Percentiles rank a stretch among this genome's conserved stretches.
These are phyloP conservation scores for Centrapalus pauciflorus DNA, from an alignment of 129 eudicot species.

Conservation along the genomic window DNA sequence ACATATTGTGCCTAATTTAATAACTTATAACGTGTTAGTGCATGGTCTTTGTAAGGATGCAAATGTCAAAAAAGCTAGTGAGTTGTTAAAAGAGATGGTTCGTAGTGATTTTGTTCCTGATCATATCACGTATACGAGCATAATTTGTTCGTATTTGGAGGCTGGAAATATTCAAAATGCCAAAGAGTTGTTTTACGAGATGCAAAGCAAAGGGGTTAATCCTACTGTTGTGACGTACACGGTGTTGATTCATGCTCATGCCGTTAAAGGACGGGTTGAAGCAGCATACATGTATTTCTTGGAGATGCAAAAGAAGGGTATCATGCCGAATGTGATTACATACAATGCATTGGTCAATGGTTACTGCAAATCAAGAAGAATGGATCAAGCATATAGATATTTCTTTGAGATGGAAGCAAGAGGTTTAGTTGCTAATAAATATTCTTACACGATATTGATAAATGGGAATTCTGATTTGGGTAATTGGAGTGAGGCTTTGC, in stretches of 20 bases:
- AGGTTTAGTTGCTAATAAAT: slow-evolving; percentile 44
- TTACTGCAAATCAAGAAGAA: slow-evolving; percentile 42
- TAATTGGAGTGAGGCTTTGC: slow-evolving; percentile 51
- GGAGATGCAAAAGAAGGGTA: slow-evolving; percentile 50
- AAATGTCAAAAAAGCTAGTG: slow-evolving; percentile 41
- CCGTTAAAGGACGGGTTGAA: slow-evolving; percentile 42
- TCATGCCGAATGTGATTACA: slow-evolving; percentile 57
- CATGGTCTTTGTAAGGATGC: slow-evolving; percentile 48
- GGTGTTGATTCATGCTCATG: slow-evolving; percentile 48
- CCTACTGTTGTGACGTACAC: slow-evolving; percentile 69
- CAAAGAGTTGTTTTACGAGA: slow-evolving; percentile 39
- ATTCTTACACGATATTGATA: slow-evolving; percentile 56
- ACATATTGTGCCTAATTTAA: slow-evolving; percentile 33
- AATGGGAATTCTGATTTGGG: slow-evolving; percentile 44
- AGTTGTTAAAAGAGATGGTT: slow-evolving; percentile 45
- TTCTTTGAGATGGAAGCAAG: slow-evolving; percentile 43
- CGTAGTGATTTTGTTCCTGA: slow-evolving; percentile 43
- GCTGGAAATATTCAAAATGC: slow-evolving; percentile 45
- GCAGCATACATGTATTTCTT: slow-evolving; percentile 43
- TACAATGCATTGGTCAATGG: slow-evolving; percentile 59
- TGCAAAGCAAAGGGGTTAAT: slow-evolving; percentile 48
- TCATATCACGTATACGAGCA: slow-evolving; percentile 60
- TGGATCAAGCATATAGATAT: slow-evolving; percentile 44
- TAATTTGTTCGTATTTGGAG: slow-evolving; percentile 52
- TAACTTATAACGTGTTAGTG: slow-evolving; percentile 52